Evolutionary conservation across 768 basidiomycete genomes (phyloP).

Genomic region (Lentinula detonsa): DNA sequence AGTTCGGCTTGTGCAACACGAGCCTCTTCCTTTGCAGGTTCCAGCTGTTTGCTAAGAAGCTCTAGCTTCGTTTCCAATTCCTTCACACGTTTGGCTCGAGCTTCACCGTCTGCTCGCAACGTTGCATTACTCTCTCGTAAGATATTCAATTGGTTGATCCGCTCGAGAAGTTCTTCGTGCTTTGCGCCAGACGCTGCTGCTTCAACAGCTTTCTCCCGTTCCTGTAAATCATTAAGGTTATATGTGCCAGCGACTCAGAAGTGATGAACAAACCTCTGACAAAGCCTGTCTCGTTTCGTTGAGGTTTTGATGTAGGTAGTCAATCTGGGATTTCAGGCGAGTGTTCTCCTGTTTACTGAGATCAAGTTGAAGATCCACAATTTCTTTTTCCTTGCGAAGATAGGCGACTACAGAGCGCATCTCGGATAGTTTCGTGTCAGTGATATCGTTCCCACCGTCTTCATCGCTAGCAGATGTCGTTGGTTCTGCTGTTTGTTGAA

Average conservation of each 20-base stretch:
- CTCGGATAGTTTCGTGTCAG: conserved; percentile 63
- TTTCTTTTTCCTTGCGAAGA: conserved; percentile 87
- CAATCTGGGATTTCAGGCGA: conserved; percentile 69
- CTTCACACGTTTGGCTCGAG: conserved; percentile 58
- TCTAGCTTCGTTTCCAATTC: conserved; percentile 64
- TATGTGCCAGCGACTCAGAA: background rate
- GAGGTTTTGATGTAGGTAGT: conserved; percentile 62
- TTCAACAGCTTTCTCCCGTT: conserved; percentile 74
- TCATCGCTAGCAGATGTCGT: conserved; percentile 35
- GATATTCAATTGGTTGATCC: conserved; percentile 83
- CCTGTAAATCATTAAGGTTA: conserved; percentile 34
- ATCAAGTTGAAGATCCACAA: conserved; percentile 83
- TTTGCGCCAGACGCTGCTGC: conserved; percentile 68
- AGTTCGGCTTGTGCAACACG: conserved; percentile 66
- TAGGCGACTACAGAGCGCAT: conserved; percentile 76
- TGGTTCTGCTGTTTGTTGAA: conserved; percentile 62
- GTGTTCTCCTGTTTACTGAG: conserved; percentile 71
- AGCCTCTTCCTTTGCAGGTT: conserved; percentile 70
- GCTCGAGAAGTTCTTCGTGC: conserved; percentile 78
- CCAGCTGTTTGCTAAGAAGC: conserved; percentile 52
- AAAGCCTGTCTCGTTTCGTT: conserved; percentile 67
- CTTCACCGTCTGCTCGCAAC: conserved; percentile 70
- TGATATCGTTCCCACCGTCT: conserved; percentile 39
- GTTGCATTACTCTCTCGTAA: conserved; percentile 86
- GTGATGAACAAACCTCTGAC: conserved; percentile 47